Evolutionary conservation across 2,329 filamentous ascomycete species (phyloP).

Genomic region (Talaromyces sp.): DNA sequence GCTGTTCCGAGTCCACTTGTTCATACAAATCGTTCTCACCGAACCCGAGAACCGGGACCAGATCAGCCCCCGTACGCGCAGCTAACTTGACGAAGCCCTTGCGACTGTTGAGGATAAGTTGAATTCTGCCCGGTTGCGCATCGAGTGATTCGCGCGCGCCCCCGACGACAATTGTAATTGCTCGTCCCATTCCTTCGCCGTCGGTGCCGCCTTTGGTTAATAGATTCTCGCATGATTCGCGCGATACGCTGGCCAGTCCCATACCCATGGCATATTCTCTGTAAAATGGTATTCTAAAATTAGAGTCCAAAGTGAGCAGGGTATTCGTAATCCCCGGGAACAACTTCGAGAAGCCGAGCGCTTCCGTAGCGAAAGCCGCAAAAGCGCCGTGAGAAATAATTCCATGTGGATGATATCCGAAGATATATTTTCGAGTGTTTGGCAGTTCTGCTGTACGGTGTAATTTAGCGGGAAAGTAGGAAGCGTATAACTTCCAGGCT

Average conservation of each 20-base stretch:
- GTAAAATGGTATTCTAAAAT: conserved; percentile 91
- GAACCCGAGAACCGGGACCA: conserved; percentile 88
- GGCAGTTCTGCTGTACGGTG: conserved; percentile 80
- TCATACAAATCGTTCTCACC: conserved; percentile 97
- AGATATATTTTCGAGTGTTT: conserved; percentile 85
- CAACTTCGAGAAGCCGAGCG: conserved; percentile 77
- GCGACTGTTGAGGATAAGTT: conserved; percentile 74
- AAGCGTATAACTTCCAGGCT: conserved; percentile 85
- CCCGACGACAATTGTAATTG: conserved; percentile 92
- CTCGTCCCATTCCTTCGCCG: conserved; percentile 82
- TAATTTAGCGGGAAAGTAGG: conserved; percentile 84
- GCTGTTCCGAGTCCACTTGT: conserved; percentile 71
- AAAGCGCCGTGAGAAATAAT: conserved; percentile 98
- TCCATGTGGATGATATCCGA: conserved; percentile 95
- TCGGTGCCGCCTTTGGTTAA: conserved; percentile 75
- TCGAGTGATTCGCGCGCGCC: conserved; percentile 90
- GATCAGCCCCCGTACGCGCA: conserved; percentile 83
- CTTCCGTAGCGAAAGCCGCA: conserved; percentile 85
- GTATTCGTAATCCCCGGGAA: conserved; percentile 96
- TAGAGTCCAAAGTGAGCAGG: conserved; percentile 87
- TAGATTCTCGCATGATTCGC: conserved; percentile 86
- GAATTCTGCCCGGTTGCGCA: conserved; percentile 72
- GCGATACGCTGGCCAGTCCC: conserved; percentile 83
- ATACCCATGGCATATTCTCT: conserved; percentile 89
- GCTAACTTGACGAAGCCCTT: conserved; percentile 95